These are phyloP conservation scores for Triticum timopheevii DNA, from an alignment of 176 grass and related monocot genomes.

Conservation along the genomic window DNA sequence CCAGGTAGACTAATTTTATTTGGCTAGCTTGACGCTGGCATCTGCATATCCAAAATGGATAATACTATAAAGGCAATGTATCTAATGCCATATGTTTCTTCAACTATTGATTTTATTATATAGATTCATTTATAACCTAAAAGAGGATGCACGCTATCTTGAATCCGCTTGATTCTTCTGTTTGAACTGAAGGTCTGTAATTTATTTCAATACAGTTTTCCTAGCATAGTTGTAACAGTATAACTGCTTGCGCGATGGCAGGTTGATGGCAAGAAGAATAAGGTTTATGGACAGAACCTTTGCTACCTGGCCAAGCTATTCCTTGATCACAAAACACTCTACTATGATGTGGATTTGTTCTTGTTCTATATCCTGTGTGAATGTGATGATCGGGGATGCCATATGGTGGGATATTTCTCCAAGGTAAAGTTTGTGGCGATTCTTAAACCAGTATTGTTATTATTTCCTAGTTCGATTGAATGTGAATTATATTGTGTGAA, in stretches of 20 bases:
- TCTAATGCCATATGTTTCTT: background rate
- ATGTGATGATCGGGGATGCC: slow-evolving; percentile 98
- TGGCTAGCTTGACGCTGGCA: background rate
- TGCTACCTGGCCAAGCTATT: slow-evolving; percentile 98
- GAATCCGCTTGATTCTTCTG: background rate
- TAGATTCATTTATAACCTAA: background rate
- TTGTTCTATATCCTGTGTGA: slow-evolving; percentile 98
- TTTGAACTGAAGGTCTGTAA: background rate
- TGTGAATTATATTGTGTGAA: slow-evolving; percentile 7
- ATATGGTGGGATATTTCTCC: slow-evolving; percentile 99
- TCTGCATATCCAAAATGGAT: background rate
- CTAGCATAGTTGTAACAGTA: background rate
- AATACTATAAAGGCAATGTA: background rate
- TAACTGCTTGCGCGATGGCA: slow-evolving; percentile 35
- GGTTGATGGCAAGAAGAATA: slow-evolving; percentile 99
- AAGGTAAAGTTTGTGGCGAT: slow-evolving; percentile 54
- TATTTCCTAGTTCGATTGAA: background rate
- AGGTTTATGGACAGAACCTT: slow-evolving; percentile 96
- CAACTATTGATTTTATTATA: background rate
- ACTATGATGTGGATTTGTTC: slow-evolving; percentile 94
- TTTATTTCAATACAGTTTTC: slow-evolving; percentile 4
- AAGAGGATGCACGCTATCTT: background rate
- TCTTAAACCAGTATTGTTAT: background rate
- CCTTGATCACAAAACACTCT: slow-evolving; percentile 97
- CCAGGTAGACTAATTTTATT: background rate